These are phyloP conservation scores for Massarina eburnea DNA, from an alignment of 2,329 filamentous ascomycete species.

Conservation along the genomic window DNA sequence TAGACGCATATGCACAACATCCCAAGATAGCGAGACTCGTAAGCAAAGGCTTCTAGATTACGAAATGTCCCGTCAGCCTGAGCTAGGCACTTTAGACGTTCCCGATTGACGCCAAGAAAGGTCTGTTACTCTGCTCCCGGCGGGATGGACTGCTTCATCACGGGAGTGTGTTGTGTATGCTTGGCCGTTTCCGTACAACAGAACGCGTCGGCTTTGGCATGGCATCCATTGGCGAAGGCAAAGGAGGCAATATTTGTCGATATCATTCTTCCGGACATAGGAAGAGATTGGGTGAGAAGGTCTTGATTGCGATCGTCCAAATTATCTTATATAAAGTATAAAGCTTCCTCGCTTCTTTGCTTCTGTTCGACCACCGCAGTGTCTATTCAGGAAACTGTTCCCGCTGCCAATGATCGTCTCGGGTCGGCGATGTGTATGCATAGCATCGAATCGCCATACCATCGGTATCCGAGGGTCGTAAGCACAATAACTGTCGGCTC, in stretches of 20 bases:
- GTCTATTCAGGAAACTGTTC: not conserved
- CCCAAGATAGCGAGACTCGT: too few relatives aligned
- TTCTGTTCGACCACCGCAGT: not conserved
- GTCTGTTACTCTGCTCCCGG: conserved; percentile 10
- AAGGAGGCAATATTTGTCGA: not conserved
- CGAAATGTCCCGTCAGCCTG: too few relatives aligned
- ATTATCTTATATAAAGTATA: too few relatives aligned
- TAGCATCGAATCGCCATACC: too few relatives aligned
- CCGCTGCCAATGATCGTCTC: not conserved
- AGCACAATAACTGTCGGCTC: not conserved
- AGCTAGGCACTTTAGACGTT: too few relatives aligned
- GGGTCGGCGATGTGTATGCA: not conserved
- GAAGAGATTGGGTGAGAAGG: too few relatives aligned
- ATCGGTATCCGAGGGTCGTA: too few relatives aligned
- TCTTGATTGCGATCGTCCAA: too few relatives aligned
- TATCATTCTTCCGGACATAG: not conserved
- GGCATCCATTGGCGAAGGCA: not conserved
- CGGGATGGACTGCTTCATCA: conserved; percentile 6
- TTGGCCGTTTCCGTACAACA: conserved; percentile 12
- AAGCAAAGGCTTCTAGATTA: too few relatives aligned
- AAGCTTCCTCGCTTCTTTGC: too few relatives aligned
- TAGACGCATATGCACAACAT: too few relatives aligned
- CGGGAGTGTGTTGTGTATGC: conserved; percentile 3
- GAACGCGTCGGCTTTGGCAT: conserved; percentile 2
- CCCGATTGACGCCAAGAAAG: conserved; percentile 13